Evolutionary conservation across 306 rosid genomes (phyloP), one percentile per base, ranked within the genome.

Genomic region (Quercus cerris): DNA sequence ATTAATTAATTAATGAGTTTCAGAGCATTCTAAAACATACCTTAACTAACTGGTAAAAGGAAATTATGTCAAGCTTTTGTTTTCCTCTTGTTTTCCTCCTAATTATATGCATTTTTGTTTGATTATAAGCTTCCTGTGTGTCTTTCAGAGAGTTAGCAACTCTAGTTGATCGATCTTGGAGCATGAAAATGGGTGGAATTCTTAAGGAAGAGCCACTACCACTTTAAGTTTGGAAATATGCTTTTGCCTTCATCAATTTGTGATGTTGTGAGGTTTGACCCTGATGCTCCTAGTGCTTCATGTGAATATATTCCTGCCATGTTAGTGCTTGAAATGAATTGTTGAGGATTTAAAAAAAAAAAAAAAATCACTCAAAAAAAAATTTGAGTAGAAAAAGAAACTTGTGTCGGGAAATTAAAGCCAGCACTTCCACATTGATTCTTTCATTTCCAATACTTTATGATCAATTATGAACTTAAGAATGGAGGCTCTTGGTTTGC

Each of bases 181-280:
- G 82, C 80, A 92, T 94, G 97, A 91, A 91, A 82, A 94, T 94
- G 93, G 97, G 98, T 75, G 98, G 97, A 76, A 77, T 76, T 84
- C 97, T 94, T 75, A 89, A 81, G 83, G 87, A 89, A 86, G 97
- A 92, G 83, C 57, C 77, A 2, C 82, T 92, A 49, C 93, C 89
- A 19, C 64, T 80, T 59, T 84, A 78, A 75, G 64, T 77, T 64
- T 41, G 62, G 66, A 63, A 75, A 56, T 74, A 59, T 49, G 73
- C 78, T 64, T 22, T 59, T 88, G 56, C 87, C 66, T 77, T 84
- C 25, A 61, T 86, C 82, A 81, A 77, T 77, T 46, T 71, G n/a
- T 46, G 75, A 63, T 49, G 76, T 83, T 81, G 67, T n/a, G 75
- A 86, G 91, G 90, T 90, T 78, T 84, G 87, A 73, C 56, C 51